Base-by-base conservation (phyloP, 306 rosid genomes). In the Prunus campanulata region DNA sequence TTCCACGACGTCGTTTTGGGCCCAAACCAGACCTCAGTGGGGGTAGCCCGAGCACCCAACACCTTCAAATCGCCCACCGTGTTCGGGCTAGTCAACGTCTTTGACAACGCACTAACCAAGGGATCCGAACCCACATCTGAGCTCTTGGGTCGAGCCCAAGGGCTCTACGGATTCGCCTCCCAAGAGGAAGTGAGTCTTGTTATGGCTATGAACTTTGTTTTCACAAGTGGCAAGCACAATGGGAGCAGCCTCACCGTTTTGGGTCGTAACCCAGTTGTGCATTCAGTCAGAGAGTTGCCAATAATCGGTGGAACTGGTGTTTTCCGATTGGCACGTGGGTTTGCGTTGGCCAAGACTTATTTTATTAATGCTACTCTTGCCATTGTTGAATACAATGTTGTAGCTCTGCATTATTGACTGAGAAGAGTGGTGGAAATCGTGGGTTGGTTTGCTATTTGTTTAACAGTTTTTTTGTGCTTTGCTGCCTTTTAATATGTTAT, bases 281-380 rank as follows among this genome's bases (percentile, higher is more conserved):
- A 69, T 2, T 8, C 2, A 11, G 19, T 18, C 8, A 46, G 76
- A 24, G 82, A 78, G 76, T 19, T 78, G 13, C 82, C 77, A 0
- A 42, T 78, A 4, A 0, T 75, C 11, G 78, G 71, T 1, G 72
- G 78, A 35, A 75, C 78, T 14, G 64, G 78, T 5, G 60, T 50
- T 64, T 75, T 75, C 35, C 48, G 78, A 8, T 64, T 24, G 71
- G 77, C 66, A 8, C 72, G 59, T 24, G 82, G 82, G 11, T 62
- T 62, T 35, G 77, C 16, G 0, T 2, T 11, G 9, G 71, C 18
- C 5, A 71, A 63, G 67, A 70, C 59, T 3, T 63, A 49, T 19
- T n/a, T 29, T 25, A 1, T 2, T 6, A 32, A 74, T n/a, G 0
- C 30, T 2, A 62, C 19, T 62, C 8, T 18, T 46, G 71, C 51